phyloP scores from a whole-genome alignment of 2,329 filamentous ascomycete species.

The Colletotrichum chrysophilum region DNA sequence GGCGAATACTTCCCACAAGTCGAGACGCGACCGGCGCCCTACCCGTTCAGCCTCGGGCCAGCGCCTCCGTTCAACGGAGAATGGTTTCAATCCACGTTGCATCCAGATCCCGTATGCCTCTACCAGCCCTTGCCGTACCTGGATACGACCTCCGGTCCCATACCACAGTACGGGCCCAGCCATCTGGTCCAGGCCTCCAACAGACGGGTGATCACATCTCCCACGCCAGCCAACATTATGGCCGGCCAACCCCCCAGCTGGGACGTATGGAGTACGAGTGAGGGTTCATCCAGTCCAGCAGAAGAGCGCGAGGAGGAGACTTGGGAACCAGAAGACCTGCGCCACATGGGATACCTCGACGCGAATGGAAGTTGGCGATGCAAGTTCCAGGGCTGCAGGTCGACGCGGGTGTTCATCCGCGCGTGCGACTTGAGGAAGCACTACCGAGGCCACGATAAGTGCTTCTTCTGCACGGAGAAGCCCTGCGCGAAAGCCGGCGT shows the following conservation, averaged over 20 bases:
- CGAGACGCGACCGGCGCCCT: neutral
- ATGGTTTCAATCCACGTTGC: neutral
- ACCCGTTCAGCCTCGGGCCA: neutral
- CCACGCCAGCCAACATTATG: neutral
- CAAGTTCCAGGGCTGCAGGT: neutral
- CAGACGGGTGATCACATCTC: neutral
- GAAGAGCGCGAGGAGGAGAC: neutral
- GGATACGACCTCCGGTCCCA: neutral
- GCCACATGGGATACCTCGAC: conserved; percentile 11
- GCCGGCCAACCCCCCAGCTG: neutral
- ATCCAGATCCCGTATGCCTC: neutral
- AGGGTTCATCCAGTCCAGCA: neutral
- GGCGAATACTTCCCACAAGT: neutral
- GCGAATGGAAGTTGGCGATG: conserved; percentile 6
- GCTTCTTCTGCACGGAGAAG: conserved; percentile 7
- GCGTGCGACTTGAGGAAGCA: conserved; percentile 10
- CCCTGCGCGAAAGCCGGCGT: neutral
- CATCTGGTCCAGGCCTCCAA: neutral
- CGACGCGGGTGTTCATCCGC: neutral
- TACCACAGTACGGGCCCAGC: neutral
- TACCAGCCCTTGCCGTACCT: neutral
- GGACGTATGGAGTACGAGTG: neutral
- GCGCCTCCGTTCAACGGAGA: neutral
- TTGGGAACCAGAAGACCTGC: conserved; percentile 2
- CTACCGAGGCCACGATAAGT: conserved; percentile 5